Base-by-base conservation (phyloP, 805 yeast genomes). In the Pichia sporocuriosa region DNA sequence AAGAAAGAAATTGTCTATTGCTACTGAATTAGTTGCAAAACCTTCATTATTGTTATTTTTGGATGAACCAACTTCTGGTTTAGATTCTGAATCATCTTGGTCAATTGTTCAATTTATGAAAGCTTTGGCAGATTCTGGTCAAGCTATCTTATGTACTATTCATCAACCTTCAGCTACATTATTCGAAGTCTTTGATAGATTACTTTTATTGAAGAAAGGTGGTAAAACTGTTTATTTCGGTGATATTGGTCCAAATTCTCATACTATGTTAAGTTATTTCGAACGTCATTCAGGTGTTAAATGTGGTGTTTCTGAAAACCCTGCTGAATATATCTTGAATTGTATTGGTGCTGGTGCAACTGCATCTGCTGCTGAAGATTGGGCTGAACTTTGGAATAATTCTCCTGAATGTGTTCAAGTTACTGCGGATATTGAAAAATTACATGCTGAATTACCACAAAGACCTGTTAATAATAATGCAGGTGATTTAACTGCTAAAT, bases 301-400 rank as follows among this genome's bases (percentile, higher is more conserved):
- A 41, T 83, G 90, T 68, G 75, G 70, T 41, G 63, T 60, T 8
- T 67, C 69, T 37, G 86, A 78, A 44, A 81, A 81, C 48, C 88
- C 88, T 39, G 88, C 87, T 39, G 88, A 81, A 61, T 81, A 81
- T 65, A 79, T 81, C 61, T 66, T 81, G 54, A 77, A 79, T 47
- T 78, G 79, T 53, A 80, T 83, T 58, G 90, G 90, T 51, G 89
- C 89, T 28, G 89, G 87, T 59, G 87, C 89, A 7, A 81, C 86
- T 40, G 82, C 87, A 10, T 60, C 68, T 41, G 74, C 75, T 29
- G 56, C 59, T 33, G 70, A 69, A 43, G 82, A 83, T 59, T 83
- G 84, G 79, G 68, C 70, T 58, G 77, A 78, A 9, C 65, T 77
- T 10, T 83, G 93, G 93, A 56, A 53, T 15, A 62, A 61, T 21